Conservation (phyloP, 768 basidiomycete species). For the Coprinopsis strossmayeri region DNA sequence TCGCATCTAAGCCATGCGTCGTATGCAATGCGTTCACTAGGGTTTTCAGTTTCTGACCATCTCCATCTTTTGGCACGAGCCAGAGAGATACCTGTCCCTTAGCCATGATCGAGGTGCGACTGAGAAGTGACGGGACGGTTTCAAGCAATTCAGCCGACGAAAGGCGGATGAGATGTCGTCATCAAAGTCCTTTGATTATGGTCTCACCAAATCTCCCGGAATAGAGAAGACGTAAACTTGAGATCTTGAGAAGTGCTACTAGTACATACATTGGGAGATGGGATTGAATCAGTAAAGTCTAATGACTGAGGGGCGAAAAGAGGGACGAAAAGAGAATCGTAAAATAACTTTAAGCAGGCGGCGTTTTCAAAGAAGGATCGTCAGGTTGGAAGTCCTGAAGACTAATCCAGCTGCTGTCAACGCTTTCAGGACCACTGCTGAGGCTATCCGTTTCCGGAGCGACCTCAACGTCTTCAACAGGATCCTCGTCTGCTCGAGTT, state of each 20-base stretch:
- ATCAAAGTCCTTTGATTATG: too few species aligned
- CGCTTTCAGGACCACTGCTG: conserved; percentile 55
- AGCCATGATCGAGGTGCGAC: background rate
- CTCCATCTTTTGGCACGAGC: conserved; percentile 53
- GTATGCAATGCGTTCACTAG: conserved; percentile 38
- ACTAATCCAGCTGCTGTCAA: conserved; percentile 67
- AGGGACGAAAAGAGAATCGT: too few species aligned
- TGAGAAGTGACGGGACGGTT: too few species aligned
- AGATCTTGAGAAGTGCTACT: too few species aligned
- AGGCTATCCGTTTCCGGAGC: conserved; percentile 52
- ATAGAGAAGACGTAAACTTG: too few species aligned
- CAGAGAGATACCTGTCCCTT: conserved; percentile 25
- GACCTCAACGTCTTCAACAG: conserved; percentile 16
- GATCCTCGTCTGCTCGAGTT: conserved; percentile 4
- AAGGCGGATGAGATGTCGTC: too few species aligned
- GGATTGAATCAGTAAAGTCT: background rate
- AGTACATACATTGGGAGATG: conserved; percentile 1
- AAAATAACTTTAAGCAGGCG: background rate
- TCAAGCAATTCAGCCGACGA: too few species aligned
- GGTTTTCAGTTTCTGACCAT: conserved; percentile 35
- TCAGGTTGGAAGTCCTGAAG: conserved; percentile 25
- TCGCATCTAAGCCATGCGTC: conserved; percentile 17
- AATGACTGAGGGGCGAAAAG: background rate
- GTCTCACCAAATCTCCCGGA: too few species aligned
- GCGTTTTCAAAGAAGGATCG: background rate